Percentiles rank a stretch among this genome's conserved stretches.
These are phyloP conservation scores for Solanum phureja DNA, from an alignment of 257 asterid genomes.

Conservation along the genomic window DNA sequence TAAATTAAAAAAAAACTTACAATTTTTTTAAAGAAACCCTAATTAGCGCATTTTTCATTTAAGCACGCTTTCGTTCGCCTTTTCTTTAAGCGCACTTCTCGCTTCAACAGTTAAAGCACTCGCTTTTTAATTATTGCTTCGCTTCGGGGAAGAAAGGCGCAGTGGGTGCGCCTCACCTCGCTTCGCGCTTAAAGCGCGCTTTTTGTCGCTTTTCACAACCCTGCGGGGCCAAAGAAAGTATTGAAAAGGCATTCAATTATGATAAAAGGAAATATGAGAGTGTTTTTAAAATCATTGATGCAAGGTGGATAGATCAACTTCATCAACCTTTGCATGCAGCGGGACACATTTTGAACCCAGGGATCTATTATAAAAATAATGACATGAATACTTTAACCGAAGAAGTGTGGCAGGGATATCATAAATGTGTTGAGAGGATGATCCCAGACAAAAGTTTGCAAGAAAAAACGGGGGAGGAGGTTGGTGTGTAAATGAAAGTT, in stretches of 20 bases:
- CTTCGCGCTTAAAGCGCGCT: background rate
- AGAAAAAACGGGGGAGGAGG: background rate
- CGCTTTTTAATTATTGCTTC: too few relatives aligned
- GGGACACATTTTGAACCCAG: background rate
- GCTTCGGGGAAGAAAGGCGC: background rate
- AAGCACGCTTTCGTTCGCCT: too few relatives aligned
- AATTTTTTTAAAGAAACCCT: too few relatives aligned
- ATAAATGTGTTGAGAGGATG: background rate
- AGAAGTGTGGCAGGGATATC: background rate
- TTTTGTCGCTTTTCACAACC: background rate
- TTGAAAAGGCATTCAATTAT: background rate
- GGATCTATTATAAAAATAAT: background rate
- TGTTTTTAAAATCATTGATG: background rate
- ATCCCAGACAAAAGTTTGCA: background rate
- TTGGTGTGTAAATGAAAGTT: background rate
- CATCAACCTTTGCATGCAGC: background rate
- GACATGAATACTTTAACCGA: background rate
- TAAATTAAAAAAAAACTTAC: too few relatives aligned
- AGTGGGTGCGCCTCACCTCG: background rate
- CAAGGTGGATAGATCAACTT: background rate
- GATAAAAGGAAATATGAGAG: background rate
- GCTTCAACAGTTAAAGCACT: too few relatives aligned
- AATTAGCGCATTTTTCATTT: too few relatives aligned
- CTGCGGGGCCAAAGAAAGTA: background rate
- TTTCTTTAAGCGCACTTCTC: too few relatives aligned